Percentiles rank a stretch among this genome's conserved stretches.
These are phyloP conservation scores for Lentinus polychrous DNA, from an alignment of 1,284 basidiomycete species.

Conservation along the genomic window DNA sequence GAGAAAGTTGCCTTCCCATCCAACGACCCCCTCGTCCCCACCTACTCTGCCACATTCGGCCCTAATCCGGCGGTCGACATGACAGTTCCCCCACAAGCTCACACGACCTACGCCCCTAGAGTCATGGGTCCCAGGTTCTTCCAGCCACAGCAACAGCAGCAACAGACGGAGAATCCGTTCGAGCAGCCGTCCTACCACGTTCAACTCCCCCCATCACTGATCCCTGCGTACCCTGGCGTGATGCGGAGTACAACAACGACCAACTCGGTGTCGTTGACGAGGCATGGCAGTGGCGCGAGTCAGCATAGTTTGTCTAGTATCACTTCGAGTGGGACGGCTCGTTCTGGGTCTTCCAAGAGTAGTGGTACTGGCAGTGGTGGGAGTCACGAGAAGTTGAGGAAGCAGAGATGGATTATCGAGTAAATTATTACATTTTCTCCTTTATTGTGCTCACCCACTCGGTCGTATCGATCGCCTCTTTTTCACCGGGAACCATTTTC, in stretches of 20 bases:
- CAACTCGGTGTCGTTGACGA: conserved; percentile 4
- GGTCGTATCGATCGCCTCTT: no score
- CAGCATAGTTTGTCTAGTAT: conserved; percentile 15
- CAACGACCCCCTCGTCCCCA: conserved; percentile 43
- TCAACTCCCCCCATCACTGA: not conserved
- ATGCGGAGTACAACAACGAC: not conserved
- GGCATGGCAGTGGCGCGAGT: conserved; percentile 15
- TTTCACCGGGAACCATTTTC: no score
- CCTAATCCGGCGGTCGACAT: conserved; percentile 15
- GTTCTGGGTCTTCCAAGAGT: not conserved
- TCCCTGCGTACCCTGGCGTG: not conserved
- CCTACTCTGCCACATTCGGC: conserved; percentile 40
- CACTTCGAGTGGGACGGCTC: not conserved
- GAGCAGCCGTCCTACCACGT: conserved; percentile 9
- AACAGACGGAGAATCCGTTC: conserved; percentile 32
- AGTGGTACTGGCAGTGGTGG: not conserved
- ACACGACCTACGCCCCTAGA: conserved; percentile 33
- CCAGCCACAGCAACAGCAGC: conserved; percentile 21
- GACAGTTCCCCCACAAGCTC: conserved; percentile 29
- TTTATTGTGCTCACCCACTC: not conserved
- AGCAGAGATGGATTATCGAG: conserved; percentile 53
- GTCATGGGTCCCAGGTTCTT: conserved; percentile 44
- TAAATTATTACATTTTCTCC: conserved; percentile 20
- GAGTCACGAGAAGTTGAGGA: conserved; percentile 8
- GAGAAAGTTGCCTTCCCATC: conserved; percentile 68